These are phyloP conservation scores for Saccharomyces kudriavzevii DNA, from an alignment of 805 yeast genomes.

Conservation along the genomic window DNA sequence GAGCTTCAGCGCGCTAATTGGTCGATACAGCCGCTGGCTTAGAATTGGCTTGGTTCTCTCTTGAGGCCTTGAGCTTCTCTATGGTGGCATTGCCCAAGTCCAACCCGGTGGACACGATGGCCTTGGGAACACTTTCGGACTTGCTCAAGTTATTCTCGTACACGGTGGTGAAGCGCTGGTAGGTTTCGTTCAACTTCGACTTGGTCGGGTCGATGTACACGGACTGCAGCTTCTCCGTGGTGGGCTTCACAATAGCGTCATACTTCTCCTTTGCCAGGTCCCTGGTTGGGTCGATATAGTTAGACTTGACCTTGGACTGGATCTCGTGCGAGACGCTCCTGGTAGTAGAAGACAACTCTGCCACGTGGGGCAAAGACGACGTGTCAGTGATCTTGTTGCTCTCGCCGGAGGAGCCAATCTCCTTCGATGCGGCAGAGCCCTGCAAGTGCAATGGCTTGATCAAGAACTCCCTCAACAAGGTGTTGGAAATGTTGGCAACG, in stretches of 20 bases:
- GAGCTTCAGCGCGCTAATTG: not conserved
- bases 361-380: slow-evolving; percentile 19
- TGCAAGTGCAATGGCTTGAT: slow-evolving; percentile 23
- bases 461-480: slow-evolving; percentile 21
- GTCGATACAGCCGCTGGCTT: not conserved
- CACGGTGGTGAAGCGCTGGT: slow-evolving; percentile 22
- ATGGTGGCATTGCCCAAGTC: slow-evolving; percentile 25
- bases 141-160: slow-evolving; percentile 24
- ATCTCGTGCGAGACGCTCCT: slow-evolving; percentile 20
- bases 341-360: slow-evolving; percentile 25
- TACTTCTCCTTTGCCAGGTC: slow-evolving; percentile 19
- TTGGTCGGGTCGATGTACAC: slow-evolving; percentile 16
- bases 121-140: slow-evolving; percentile 27
- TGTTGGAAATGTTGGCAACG: slow-evolving; percentile 26
- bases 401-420: slow-evolving; percentile 4
- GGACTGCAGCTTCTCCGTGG: slow-evolving; percentile 15
- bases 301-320: slow-evolving; percentile 16
- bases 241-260: slow-evolving; percentile 18
- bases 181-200: slow-evolving; percentile 13
- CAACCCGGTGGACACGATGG: slow-evolving; percentile 27
- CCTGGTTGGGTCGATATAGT: slow-evolving; percentile 20
- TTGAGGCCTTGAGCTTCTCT: slow-evolving; percentile 17
- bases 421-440: slow-evolving; percentile 1
- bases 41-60: not conserved
- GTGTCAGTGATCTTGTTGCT: not conserved